A percentile compares a stretch with the other conserved stretches of the same genome.
Conservation (phyloP, 1,284 basidiomycete species). For the Rhodotorula mucilaginosa region DNA sequence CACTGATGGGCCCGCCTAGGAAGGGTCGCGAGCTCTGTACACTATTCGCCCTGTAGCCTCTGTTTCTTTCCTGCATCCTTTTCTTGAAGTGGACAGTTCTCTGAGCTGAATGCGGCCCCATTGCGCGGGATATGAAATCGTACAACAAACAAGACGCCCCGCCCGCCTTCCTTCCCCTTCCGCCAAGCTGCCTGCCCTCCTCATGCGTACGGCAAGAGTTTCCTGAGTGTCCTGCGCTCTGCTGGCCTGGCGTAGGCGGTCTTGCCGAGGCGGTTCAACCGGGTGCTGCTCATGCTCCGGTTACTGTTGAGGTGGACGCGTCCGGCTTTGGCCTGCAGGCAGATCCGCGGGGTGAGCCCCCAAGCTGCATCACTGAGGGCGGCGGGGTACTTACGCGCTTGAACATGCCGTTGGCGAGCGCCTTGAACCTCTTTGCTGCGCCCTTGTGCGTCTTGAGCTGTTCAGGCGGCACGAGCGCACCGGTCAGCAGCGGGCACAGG, state of each 20-base stretch:
- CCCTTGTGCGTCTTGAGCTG: conserved; percentile 43
- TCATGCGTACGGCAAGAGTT: conserved; percentile 35
- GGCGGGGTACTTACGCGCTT: conserved; percentile 29
- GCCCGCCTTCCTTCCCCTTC: not conserved
- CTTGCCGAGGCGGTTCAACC: conserved; percentile 36
- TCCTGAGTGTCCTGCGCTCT: conserved; percentile 27
- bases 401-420: conserved; percentile 37
- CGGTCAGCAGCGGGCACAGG: not conserved
- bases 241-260: conserved; percentile 29
- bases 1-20: conserved; percentile 19
- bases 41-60: not conserved
- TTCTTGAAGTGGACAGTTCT: too few relatives aligned
- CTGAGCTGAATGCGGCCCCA: too few relatives aligned
- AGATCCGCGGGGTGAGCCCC: not conserved
- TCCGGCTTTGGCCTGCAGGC: conserved; percentile 23
- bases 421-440: conserved; percentile 39
- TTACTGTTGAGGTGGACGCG: conserved; percentile 33
- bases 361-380: not conserved
- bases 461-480: not conserved
- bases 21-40: not conserved
- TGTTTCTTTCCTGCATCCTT: not conserved
- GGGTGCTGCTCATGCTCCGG: conserved; percentile 22
- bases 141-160: not conserved
- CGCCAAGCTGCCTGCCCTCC: not conserved
- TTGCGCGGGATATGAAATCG: too few relatives aligned